Conservation (phyloP, 2,329 filamentous ascomycete species). For the Pseudocercospora musae region DNA sequence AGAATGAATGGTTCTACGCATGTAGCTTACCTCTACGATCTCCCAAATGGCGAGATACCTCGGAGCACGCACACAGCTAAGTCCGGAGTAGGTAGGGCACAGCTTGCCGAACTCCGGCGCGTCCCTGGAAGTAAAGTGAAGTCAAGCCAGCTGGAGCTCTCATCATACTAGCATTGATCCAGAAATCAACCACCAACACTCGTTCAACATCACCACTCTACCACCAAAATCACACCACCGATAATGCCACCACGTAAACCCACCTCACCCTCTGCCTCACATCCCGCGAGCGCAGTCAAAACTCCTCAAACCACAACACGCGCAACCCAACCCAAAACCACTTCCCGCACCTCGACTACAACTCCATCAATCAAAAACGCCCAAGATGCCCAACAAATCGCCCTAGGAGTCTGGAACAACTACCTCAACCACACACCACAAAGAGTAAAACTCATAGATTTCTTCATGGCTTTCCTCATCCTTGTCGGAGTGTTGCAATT, state of each 20-base stretch:
- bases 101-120: background rate
- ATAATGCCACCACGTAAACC: background rate
- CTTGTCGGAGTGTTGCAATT: constrained; percentile 88
- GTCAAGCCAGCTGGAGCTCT: background rate
- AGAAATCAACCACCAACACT: background rate
- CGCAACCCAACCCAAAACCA: constrained; percentile 16
- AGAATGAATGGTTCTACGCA: background rate
- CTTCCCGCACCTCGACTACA: constrained; percentile 28
- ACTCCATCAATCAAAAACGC: constrained; percentile 21
- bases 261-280: constrained; percentile 2
- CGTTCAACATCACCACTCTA: background rate
- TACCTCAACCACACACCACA: constrained; percentile 82
- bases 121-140: background rate
- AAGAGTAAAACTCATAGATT: constrained; percentile 86
- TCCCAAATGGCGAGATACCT: background rate
- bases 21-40: background rate
- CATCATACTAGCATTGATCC: background rate
- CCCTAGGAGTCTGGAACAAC: constrained; percentile 68
- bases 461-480: constrained; percentile 84
- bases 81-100: background rate
- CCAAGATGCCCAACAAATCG: constrained; percentile 55
- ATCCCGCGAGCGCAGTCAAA: constrained; percentile 7
- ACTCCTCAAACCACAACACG: constrained; percentile 14
- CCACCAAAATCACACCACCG: background rate
- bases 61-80: background rate